phyloP scores from a whole-genome alignment of 805 yeast genomes.

The Lachancea kluyveri region DNA sequence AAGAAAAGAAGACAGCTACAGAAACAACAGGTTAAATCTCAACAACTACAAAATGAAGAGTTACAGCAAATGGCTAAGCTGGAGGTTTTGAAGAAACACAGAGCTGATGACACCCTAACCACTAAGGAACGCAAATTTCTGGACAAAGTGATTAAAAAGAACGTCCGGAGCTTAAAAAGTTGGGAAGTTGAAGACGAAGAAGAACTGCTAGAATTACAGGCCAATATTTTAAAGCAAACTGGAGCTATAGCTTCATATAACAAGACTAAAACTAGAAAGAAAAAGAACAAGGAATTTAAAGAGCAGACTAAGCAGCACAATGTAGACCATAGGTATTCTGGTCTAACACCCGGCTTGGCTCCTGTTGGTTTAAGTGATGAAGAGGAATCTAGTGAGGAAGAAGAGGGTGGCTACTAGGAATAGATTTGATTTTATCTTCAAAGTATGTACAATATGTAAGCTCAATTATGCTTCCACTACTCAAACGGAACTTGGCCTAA shows the following conservation, averaged over 20 bases:
- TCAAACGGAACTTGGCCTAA: conserved; percentile 35
- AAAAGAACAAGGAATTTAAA: conserved; percentile 26
- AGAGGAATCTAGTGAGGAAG: conserved; percentile 34
- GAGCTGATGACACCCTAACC: conserved; percentile 26
- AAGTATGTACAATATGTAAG: conserved; percentile 3
- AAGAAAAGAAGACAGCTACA: conserved; percentile 30
- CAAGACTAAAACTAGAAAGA: conserved; percentile 28
- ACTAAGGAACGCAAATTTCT: conserved; percentile 31
- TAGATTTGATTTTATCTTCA: too few species aligned
- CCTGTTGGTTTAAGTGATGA: conserved; percentile 67
- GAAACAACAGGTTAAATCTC: conserved; percentile 24
- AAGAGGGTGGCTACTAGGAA: too few species aligned
- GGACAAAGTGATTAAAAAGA: conserved; percentile 32
- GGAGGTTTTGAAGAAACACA: conserved; percentile 31
- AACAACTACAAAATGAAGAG: conserved; percentile 14
- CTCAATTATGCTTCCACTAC: conserved; percentile 8
- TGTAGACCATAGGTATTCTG: conserved; percentile 38
- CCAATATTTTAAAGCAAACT: conserved; percentile 39
- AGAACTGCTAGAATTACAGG: conserved; percentile 39
- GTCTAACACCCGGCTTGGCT: conserved; percentile 81
- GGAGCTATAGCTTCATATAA: conserved; percentile 32
- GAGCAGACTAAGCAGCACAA: conserved; percentile 16
- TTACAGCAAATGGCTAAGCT: conserved; percentile 31
- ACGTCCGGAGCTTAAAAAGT: conserved; percentile 34
- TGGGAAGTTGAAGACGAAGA: conserved; percentile 36